Conservation (phyloP, 225 moss, liverwort and hornwort genomes). For the Polytrichum formosum region DNA sequence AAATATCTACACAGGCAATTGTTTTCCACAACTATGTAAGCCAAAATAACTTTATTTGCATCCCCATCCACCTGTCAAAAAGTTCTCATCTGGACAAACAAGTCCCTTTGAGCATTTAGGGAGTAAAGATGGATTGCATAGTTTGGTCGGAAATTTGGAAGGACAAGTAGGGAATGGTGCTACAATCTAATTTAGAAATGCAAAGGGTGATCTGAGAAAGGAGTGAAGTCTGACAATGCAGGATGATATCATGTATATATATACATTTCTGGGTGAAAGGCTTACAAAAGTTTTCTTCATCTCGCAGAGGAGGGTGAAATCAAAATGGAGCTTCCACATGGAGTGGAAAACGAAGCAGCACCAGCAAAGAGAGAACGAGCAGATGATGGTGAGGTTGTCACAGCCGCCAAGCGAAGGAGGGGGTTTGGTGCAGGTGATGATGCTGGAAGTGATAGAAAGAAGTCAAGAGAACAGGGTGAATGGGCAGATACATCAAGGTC, state of each 20-base stretch:
- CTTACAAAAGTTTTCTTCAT: neutral
- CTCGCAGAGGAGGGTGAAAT: slow-evolving; percentile 24
- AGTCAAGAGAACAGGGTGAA: slow-evolving; percentile 36
- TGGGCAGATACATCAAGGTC: slow-evolving; percentile 26
- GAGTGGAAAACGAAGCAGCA: slow-evolving; percentile 15
- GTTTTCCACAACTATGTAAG: no score
- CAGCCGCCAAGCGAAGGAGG: slow-evolving; percentile 35
- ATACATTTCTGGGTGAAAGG: neutral
- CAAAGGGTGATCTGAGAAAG: neutral
- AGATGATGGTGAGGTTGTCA: slow-evolving; percentile 30
- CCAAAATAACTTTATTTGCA: no score
- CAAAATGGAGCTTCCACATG: slow-evolving; percentile 26
- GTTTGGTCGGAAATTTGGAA: neutral
- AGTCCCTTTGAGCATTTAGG: no score
- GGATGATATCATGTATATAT: neutral
- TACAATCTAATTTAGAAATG: no score
- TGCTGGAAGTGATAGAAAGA: slow-evolving; percentile 36
- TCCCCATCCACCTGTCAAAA: no score
- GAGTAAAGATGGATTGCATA: neutral
- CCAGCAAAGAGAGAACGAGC: slow-evolving; percentile 23
- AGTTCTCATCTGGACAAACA: no score
- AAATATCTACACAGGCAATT: no score
- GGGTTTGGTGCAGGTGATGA: slow-evolving; percentile 14
- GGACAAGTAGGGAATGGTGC: neutral
- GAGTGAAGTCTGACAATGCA: neutral